Base-by-base conservation (phyloP, 208 protist genomes). In the Leptomonas pyrrhocoris region DNA sequence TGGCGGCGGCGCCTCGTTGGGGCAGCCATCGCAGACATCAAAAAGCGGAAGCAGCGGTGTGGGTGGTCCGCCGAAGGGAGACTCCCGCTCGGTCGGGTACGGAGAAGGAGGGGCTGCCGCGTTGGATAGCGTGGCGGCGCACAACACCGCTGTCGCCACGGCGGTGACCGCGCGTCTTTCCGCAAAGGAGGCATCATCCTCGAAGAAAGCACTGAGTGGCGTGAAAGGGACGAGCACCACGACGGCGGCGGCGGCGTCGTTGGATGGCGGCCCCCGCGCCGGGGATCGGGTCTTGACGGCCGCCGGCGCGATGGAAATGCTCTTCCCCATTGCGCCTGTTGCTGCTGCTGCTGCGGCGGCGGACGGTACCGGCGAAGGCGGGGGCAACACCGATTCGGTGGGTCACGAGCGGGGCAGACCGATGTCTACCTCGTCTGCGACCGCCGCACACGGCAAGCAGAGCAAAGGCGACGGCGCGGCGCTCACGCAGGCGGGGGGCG, bases 261-360 rank as follows among this genome's bases (percentile, higher is more conserved):
- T 38, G 34, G 34, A 3, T 12, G 9, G 9, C 34, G 34, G 34
- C 34, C 25, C n/a, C 6, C 4, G 48, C 36, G 7, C n/a, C 2
- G 60, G 53, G 19, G 42, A 31, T 28, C 19, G 12, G 12, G 38
- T 55, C 18, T 31, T 71, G 71, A 77, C 71, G 0, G 71, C 70
- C 25, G 71, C 71, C 19, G 62, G 70, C 23, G 71, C 63, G 25
- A 70, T 77, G 63, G 63, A 68, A 12, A 27, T 46, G 3, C 48
- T 77, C 9, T 77, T 77, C 23, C 71, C 71, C 7, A 18, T 77
- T 19, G 1, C 28, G 12, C 60, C 28, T 3, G 46, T 55, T 15
- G 43, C 6, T 18, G 46, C 8, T 27, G 60, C 13, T 21, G 18
- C 43, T 15, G 43, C 6, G 18, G 46, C 8, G 27, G 60, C 13